Percentiles rank a stretch among this genome's conserved stretches.
Conservation (phyloP, 2,329 filamentous ascomycete species). For the Diaporthe australafricana region DNA sequence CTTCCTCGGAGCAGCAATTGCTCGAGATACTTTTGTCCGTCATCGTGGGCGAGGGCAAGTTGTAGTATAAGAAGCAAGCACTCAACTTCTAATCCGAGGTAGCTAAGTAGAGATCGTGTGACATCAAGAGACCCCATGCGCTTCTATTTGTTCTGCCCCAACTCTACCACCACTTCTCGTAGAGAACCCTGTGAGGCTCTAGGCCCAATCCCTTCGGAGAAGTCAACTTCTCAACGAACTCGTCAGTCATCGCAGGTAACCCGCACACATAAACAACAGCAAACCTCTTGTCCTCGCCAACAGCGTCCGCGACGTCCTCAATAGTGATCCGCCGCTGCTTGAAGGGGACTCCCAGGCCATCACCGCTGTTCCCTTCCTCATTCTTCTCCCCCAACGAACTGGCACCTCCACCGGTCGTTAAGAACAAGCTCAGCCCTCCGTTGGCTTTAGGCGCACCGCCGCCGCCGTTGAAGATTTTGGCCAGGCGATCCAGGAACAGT, state of each 20-base stretch:
- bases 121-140: neutral
- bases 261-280: constrained; percentile 76
- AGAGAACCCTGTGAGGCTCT: constrained; percentile 45
- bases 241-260: constrained; percentile 76
- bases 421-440: constrained; percentile 59
- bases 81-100: neutral
- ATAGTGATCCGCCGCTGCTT: constrained; percentile 54
- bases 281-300: constrained; percentile 51
- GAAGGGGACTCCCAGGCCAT: constrained; percentile 45
- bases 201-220: constrained; percentile 44
- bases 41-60: neutral
- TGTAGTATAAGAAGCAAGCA: constrained; percentile 3
- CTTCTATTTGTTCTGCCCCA: neutral
- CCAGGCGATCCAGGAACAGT: constrained; percentile 64
- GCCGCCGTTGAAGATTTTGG: constrained; percentile 51
- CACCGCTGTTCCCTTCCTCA: constrained; percentile 32
- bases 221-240: constrained; percentile 64
- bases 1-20: neutral
- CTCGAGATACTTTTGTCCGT: neutral
- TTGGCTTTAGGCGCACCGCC: constrained; percentile 50
- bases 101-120: neutral
- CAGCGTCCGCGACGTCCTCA: constrained; percentile 54
- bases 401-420: constrained; percentile 51
- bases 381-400: constrained; percentile 32
- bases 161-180: constrained; percentile 53